Evolutionary conservation across 768 basidiomycete genomes (phyloP).

Genomic region (Lactarius vividus): DNA sequence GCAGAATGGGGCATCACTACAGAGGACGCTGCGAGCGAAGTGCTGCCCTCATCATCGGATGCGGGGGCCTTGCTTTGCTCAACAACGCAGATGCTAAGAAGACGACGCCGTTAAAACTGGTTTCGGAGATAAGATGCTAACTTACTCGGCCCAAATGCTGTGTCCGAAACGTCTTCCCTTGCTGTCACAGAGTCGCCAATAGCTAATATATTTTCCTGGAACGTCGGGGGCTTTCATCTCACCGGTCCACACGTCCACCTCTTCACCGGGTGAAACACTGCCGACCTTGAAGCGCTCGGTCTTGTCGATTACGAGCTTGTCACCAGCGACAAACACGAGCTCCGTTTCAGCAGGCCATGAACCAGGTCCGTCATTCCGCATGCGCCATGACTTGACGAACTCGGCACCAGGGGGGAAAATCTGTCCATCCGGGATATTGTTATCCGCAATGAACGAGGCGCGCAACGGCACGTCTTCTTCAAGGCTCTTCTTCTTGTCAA

Average conservation of each 20-base stretch:
- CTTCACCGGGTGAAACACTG: conserved; percentile 50
- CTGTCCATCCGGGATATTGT: conserved; percentile 73
- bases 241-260: conserved; percentile 64
- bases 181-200: conserved; percentile 69
- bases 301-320: conserved; percentile 46
- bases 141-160: conserved; percentile 79
- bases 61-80: conserved; percentile 40
- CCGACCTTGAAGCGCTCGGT: conserved; percentile 49
- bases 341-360: conserved; percentile 71
- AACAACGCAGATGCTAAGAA: conserved; percentile 60
- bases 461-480: conserved; percentile 36
- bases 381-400: conserved; percentile 81
- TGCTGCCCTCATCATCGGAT: conserved; percentile 37
- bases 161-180: conserved; percentile 62
- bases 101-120: not conserved
- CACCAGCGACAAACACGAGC: conserved; percentile 70
- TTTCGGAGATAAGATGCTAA: conserved; percentile 19
- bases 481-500: conserved; percentile 5
- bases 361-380: conserved; percentile 59
- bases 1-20: conserved; percentile 57
- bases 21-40: conserved; percentile 67
- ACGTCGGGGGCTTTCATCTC: conserved; percentile 81
- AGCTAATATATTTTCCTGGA: conserved; percentile 70
- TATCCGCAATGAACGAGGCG: conserved; percentile 61
- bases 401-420: conserved; percentile 79